Conservation (phyloP, 352 stramenopile genomes). For the Globisporangium yorkense region DNA sequence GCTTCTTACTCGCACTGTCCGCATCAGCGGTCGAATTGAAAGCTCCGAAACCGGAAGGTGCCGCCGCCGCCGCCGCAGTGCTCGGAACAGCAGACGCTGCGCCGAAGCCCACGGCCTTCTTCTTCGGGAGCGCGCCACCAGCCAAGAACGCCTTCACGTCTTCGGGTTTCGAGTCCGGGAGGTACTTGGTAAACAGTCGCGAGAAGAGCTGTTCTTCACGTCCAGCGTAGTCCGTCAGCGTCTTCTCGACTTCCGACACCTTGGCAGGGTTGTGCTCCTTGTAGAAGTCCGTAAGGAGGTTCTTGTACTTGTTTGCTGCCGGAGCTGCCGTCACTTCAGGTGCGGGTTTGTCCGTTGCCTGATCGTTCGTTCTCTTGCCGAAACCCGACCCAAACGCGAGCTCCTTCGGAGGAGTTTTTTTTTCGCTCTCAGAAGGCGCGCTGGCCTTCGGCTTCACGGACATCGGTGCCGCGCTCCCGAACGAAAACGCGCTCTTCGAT, state of each 20-base stretch:
- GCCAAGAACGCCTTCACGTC: conserved; percentile 59
- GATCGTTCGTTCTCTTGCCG: conserved; percentile 3
- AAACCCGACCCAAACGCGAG: conserved; percentile 23
- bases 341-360: not conserved
- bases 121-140: conserved; percentile 43
- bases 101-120: conserved; percentile 19
- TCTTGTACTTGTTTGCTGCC: conserved; percentile 30
- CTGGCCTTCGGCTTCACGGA: conserved; percentile 9
- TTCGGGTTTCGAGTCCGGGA: conserved; percentile 43
- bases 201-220: conserved; percentile 58
- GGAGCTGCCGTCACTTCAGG: not conserved
- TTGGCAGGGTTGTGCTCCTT: conserved; percentile 54
- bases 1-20: conserved; percentile 4
- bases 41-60: conserved; percentile 11
- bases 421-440: not conserved
- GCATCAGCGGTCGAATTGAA: conserved; percentile 3
- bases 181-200: conserved; percentile 55
- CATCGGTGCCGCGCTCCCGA: not conserved
- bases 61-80: conserved; percentile 9
- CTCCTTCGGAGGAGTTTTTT: conserved; percentile 5
- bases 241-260: conserved; percentile 39
- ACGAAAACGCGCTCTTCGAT: conserved; percentile 6
- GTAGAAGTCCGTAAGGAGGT: conserved; percentile 55
- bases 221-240: conserved; percentile 41
- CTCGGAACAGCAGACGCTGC: conserved; percentile 15